phyloP scores from a whole-genome alignment of 2,329 filamentous ascomycete species.

The Juglanconis sp. region DNA sequence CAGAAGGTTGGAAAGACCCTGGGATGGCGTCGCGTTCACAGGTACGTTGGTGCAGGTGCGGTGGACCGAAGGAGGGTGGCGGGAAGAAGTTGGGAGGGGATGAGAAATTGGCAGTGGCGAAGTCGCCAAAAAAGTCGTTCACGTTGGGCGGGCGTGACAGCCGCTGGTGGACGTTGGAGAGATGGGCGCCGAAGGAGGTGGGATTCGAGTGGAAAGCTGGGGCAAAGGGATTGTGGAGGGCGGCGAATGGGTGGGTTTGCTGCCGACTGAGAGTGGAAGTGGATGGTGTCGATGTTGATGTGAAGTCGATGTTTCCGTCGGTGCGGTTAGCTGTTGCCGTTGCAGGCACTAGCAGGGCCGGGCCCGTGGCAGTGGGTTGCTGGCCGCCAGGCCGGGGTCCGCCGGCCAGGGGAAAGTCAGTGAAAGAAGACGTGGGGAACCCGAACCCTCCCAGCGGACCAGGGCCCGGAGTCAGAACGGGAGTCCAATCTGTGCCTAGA shows the following conservation, averaged over 20 bases:
- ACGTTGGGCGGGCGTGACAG: background rate
- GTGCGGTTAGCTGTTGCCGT: background rate
- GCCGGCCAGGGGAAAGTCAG: too few relatives aligned
- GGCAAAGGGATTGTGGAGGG: background rate
- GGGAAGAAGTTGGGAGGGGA: slow-evolving; percentile 22
- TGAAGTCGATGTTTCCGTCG: background rate
- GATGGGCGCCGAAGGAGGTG: background rate
- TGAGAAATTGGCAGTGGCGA: slow-evolving; percentile 26
- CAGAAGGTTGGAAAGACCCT: background rate
- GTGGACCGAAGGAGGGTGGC: slow-evolving; percentile 23
- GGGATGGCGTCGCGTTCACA: background rate
- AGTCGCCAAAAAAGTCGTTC: slow-evolving; percentile 20
- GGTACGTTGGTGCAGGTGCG: background rate
- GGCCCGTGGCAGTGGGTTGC: too few relatives aligned
- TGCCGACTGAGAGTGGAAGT: background rate
- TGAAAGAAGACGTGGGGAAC: background rate
- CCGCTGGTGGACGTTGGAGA: background rate
- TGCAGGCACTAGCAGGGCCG: background rate
- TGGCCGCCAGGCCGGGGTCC: too few relatives aligned
- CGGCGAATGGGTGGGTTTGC: background rate
- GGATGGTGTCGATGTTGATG: slow-evolving; percentile 3
- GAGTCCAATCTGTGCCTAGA: background rate
- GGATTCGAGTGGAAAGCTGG: background rate
- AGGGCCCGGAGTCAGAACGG: background rate
- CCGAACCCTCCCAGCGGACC: background rate